Base-by-base conservation (phyloP, 1,284 basidiomycete genomes). In the Tausonia pullulans region DNA sequence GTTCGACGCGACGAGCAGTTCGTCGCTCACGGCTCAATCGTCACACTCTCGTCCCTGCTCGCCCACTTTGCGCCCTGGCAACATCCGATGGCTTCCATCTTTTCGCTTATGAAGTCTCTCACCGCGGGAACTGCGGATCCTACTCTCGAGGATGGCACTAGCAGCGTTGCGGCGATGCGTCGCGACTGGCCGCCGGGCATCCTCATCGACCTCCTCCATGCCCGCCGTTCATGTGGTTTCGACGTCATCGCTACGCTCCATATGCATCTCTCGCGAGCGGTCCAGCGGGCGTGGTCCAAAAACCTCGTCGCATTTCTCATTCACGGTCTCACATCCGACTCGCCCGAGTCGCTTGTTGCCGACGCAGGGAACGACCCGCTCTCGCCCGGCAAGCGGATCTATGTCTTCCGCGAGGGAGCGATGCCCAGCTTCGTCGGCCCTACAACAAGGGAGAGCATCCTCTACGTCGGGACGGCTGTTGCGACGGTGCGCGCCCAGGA, bases 51-150 rank as follows among this genome's bases (percentile, higher is more conserved):
- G 0, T 84, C 85, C 5, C 77, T 93, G 61, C 83, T 87, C 58
- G 88, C 90, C 3, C 83, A 82, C 5, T 92, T 93, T 73, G 81
- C 87, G 27, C 82, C 82, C 72, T 93, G 90, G 90, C 87, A 90
- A 70, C 85, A 86, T 8, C 89, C 88, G 14, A 78, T 93, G 58
- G 81, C 82, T 16, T 82, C 87, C 3, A 80, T 93, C 16, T 79
- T 81, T 53, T 76, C 81, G 5, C 76, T 93, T 46, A 77, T 88
- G 59, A 78, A 83, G 10, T 80, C 83, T 53, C 74, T 92, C 41
- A 80, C 85, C 67, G 74, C 79, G 1, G 65, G 67, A 11, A 67
- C 65, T 4, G 58, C 65, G 4, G 46, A 11, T 43, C 6, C 58
- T 40, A 41, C 58, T 13, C 11, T 9, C 40, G 4, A 27, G 50